Base-by-base conservation (phyloP, 2,329 filamentous ascomycete species). In the Pestalotiopsis sp. region DNA sequence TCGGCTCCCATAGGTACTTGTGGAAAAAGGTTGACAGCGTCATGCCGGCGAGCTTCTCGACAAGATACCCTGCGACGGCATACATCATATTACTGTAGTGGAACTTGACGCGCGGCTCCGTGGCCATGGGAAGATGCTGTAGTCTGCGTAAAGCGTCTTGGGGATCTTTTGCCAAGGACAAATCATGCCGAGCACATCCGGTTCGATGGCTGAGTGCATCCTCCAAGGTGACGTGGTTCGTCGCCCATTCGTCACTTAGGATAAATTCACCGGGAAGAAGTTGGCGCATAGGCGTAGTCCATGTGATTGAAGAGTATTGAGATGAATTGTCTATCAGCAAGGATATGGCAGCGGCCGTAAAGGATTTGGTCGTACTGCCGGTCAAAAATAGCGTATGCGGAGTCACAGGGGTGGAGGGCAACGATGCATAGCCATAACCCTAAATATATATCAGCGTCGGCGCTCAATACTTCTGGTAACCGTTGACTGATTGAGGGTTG, bases 311-410 rank as follows among this genome's bases (percentile, higher is more conserved):
- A 4, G 81, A 75, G 60, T 83, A 78, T 12, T 80, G 78, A 17
- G 79, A 76, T 12, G 82, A 77, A 7, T 84, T 79, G n/a, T 82
- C 81, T 5, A 88, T 78, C 7, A 89, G 81, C 2, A 87, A 74
- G 1, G 84, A 81, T 1, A 89, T 75, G 0, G 81, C 80, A 1
- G 86, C 86, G 1, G 84, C 82, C 0, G 83, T 85, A 61, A 87
- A 83, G 2, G 86, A 84, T 74, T 90, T 90, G 23, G 86, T 88
- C 1, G 83, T 88, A 57, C 86, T 89, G 2, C 83, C 89, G 2
- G 80, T 81, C 69, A 85, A 87, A 78, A 86, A 90, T 2, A 90
- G 79, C 0, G 87, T 89, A 38, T 84, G 78, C 1, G 83, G 74
- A 0, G 80, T 85, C 9, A 82, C 82, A 0, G 78, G 75, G 0